Percentiles rank a stretch among this genome's conserved stretches.
Evolutionary conservation across 148 eudicot genomes (phyloP).

Genomic region (Rhododendron henanense): DNA sequence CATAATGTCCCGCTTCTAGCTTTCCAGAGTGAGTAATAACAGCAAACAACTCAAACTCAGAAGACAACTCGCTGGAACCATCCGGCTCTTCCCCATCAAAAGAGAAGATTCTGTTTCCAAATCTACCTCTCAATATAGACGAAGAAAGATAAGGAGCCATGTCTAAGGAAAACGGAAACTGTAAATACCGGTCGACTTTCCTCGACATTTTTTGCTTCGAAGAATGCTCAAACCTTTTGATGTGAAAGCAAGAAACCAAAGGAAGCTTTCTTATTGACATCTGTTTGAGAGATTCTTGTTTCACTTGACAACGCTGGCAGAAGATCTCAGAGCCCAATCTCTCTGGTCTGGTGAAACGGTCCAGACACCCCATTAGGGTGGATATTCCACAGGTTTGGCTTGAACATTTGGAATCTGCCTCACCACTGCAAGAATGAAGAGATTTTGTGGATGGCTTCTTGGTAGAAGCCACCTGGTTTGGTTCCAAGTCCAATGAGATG

Average conservation of each 20-base stretch:
- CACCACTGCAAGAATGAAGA: constrained; percentile 37
- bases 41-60: constrained; percentile 79
- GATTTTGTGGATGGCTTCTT: constrained; percentile 42
- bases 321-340: constrained; percentile 69
- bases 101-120: constrained; percentile 56
- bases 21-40: constrained; percentile 68
- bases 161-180: constrained; percentile 73
- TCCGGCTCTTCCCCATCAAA: constrained; percentile 48
- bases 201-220: constrained; percentile 46
- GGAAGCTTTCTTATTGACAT: constrained; percentile 83
- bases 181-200: constrained; percentile 67
- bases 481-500: constrained; percentile 72
- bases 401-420: constrained; percentile 26
- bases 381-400: constrained; percentile 25
- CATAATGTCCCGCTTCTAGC: constrained; percentile 70
- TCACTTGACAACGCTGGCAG: constrained; percentile 71
- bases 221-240: constrained; percentile 77
- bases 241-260: constrained; percentile 74
- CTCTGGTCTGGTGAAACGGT: constrained; percentile 71
- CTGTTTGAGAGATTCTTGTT: constrained; percentile 79
- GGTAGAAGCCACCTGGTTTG: constrained; percentile 25
- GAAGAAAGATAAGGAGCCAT: constrained; percentile 79
- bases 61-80: constrained; percentile 43
- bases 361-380: constrained; percentile 62
- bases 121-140: constrained; percentile 61